A percentile compares a stretch with the other conserved stretches of the same genome.
phyloP scores from a whole-genome alignment of 2,329 filamentous ascomycete species.

The Monilinia fructigena region DNA sequence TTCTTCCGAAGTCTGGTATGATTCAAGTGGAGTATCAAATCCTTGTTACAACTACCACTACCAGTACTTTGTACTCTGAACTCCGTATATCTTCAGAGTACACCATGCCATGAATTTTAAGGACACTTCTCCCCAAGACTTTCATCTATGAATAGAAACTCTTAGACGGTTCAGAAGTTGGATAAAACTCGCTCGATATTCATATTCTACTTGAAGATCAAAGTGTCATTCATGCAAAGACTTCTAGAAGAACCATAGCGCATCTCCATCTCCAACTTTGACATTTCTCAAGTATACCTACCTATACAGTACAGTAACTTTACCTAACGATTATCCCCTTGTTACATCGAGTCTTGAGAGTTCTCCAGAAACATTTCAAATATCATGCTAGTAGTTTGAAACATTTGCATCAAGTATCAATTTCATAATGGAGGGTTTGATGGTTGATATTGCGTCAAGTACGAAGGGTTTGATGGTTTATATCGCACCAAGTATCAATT shows the following conservation, averaged over 20 bases:
- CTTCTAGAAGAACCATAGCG: slow-evolving; percentile 1
- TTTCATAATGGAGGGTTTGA: no score
- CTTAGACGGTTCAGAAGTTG: background rate
- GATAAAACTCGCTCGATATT: background rate
- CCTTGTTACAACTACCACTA: background rate
- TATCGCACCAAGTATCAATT: no score
- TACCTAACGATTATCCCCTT: background rate
- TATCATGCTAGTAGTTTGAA: background rate
- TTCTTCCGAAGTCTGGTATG: background rate
- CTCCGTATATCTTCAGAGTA: no score
- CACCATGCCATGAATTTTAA: background rate
- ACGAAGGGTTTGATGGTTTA: background rate
- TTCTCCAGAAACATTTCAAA: background rate
- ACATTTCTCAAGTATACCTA: background rate
- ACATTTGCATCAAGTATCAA: no score
- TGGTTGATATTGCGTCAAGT: background rate
- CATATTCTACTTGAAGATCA: background rate
- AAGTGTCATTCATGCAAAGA: slow-evolving; percentile 3
- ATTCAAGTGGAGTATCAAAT: background rate
- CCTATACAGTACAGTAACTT: background rate
- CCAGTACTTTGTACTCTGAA: no score
- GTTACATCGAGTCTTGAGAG: no score
- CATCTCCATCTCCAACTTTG: slow-evolving; percentile 10
- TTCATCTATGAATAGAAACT: slow-evolving; percentile 12
- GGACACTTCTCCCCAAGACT: slow-evolving; percentile 9